A percentile compares a stretch with the other conserved stretches of the same genome.
These are phyloP conservation scores for Colletotrichum aenigma DNA, from an alignment of 2,329 filamentous ascomycete genomes.

Conservation along the genomic window DNA sequence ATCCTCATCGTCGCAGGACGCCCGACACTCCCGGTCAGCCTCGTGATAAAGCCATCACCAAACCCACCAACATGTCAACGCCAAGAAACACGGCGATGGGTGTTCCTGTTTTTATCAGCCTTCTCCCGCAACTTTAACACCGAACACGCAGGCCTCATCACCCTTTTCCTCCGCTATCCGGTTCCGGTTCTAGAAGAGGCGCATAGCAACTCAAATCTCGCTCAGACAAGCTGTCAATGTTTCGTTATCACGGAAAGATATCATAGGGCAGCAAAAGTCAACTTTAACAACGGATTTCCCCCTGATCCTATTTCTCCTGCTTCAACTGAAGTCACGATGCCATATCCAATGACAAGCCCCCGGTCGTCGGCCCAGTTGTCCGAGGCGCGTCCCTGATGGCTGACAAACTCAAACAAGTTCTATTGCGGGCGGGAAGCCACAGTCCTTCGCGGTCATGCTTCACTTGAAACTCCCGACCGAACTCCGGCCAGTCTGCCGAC, in stretches of 20 bases:
- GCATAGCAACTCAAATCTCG: neutral
- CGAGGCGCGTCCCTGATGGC: neutral
- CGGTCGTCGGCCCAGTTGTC: neutral
- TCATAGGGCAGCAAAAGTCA: neutral
- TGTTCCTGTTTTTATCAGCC: neutral
- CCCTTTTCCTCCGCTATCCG: neutral
- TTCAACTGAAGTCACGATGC: neutral
- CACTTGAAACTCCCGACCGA: conserved; percentile 9
- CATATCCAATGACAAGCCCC: neutral
- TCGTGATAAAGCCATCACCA: neutral
- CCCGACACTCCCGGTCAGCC: neutral
- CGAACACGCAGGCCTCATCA: neutral
- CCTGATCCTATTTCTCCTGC: neutral
- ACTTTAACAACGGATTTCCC: neutral
- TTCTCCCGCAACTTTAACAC: neutral
- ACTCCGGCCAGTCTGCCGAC: conserved; percentile 6
- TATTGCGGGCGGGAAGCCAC: neutral
- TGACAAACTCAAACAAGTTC: neutral
- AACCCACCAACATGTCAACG: neutral
- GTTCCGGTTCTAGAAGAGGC: neutral
- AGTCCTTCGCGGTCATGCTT: neutral
- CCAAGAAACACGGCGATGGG: neutral
- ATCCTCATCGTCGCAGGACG: conserved; percentile 3
- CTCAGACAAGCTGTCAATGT: conserved; percentile 10
- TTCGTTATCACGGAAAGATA: neutral